phyloP scores from a whole-genome alignment of 768 basidiomycete genomes.

The Mycena olivaceomarginata region DNA sequence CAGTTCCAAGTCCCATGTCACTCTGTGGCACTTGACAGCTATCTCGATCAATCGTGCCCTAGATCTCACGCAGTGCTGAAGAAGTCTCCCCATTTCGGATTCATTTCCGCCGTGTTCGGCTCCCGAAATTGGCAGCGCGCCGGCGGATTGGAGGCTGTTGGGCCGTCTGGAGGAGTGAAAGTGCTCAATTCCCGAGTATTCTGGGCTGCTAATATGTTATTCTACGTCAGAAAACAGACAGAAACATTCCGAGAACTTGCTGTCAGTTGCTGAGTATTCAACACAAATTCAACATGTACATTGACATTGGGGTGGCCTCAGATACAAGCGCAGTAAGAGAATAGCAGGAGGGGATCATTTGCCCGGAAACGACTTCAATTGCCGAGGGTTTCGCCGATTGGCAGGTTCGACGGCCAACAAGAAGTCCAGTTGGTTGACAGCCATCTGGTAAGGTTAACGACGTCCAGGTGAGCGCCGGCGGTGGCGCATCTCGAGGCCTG shows the following conservation, averaged over 20 bases:
- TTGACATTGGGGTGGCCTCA: background rate
- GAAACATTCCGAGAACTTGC: constrained; percentile 5
- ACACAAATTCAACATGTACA: constrained; percentile 22
- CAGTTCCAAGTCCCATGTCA: constrained; percentile 20
- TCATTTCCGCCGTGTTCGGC: constrained; percentile 26
- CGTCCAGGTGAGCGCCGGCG: background rate
- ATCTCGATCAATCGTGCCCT: constrained; percentile 23
- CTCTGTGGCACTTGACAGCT: constrained; percentile 28
- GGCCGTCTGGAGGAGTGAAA: constrained; percentile 18
- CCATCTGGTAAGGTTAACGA: background rate
- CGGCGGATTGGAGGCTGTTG: background rate
- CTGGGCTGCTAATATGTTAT: constrained; percentile 19
- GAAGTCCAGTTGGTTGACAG: background rate
- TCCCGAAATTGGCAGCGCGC: background rate
- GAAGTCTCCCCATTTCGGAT: constrained; percentile 15
- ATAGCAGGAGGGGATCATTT: background rate
- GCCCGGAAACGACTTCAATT: too few relatives aligned
- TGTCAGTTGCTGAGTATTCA: constrained; percentile 23
- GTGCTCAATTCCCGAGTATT: constrained; percentile 20
- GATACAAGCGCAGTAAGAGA: too few relatives aligned
- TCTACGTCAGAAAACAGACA: too few relatives aligned
- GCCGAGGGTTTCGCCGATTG: too few relatives aligned
- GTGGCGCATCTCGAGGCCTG: constrained; percentile 15
- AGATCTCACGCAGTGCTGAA: constrained; percentile 29
- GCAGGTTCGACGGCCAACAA: background rate